Evolutionary conservation across 305 asterid species (phyloP).

Genomic region (Ilex paraguariensis): DNA sequence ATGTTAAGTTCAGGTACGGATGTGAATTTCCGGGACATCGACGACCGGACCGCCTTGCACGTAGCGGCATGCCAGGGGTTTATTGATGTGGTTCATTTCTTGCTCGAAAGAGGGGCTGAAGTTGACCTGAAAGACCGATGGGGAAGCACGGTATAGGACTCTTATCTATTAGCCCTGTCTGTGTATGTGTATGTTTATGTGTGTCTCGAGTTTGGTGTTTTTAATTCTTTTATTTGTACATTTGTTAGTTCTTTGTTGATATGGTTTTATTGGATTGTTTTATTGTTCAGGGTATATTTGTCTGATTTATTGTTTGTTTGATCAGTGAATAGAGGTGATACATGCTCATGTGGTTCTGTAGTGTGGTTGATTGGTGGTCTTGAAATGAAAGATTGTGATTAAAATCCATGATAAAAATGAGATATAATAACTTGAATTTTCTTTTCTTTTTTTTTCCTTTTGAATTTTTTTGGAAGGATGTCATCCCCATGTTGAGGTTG

Average conservation of each 20-base stretch:
- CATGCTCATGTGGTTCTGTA: no score
- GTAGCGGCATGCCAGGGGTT: slow-evolving; percentile 92
- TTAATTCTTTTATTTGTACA: neutral
- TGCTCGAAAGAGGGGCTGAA: slow-evolving; percentile 61
- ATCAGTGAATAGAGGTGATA: no score
- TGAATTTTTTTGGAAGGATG: no score
- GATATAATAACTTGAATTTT: no score
- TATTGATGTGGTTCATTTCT: slow-evolving; percentile 49
- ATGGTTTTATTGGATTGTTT: neutral
- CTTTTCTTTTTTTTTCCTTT: no score
- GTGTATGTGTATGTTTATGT: no score
- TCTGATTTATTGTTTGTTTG: no score
- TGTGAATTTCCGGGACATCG: slow-evolving; percentile 80
- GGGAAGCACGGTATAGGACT: slow-evolving; percentile 86
- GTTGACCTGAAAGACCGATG: slow-evolving; percentile 74
- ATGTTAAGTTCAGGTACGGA: slow-evolving; percentile 56
- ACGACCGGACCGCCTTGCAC: slow-evolving; percentile 85
- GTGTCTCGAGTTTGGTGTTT: neutral
- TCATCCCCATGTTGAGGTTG: no score
- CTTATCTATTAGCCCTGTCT: neutral
- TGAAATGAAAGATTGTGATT: no score
- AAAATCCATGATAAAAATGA: no score
- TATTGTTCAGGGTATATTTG: neutral
- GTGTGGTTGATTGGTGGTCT: no score
- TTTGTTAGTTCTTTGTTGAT: neutral